Evolutionary conservation across 768 basidiomycete species (phyloP).

Genomic region (Naganishia vishniacii): DNA sequence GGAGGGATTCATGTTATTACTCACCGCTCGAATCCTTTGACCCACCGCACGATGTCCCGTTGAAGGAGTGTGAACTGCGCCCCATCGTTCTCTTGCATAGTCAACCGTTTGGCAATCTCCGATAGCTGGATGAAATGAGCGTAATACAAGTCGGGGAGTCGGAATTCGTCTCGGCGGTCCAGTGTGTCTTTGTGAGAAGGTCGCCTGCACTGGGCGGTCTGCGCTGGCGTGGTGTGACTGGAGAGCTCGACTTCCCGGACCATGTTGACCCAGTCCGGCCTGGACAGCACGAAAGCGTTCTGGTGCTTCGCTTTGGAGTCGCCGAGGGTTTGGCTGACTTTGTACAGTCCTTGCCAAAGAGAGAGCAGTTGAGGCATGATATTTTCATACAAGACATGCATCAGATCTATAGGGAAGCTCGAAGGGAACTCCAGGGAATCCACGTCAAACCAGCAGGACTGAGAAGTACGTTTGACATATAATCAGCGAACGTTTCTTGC

Average conservation of each 20-base stretch:
- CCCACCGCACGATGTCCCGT: neutral
- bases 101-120: constrained; percentile 2
- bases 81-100: neutral
- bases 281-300: neutral
- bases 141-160: neutral
- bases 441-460: neutral
- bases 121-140: neutral
- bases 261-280: neutral
- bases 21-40: neutral
- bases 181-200: neutral
- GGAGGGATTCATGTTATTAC: neutral
- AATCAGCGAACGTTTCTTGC: too few species aligned
- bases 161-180: constrained; percentile 4
- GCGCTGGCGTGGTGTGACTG: constrained; percentile 4
- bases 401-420: constrained; percentile 3
- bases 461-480: too few species aligned
- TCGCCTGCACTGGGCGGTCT: neutral
- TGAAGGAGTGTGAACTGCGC: too few species aligned
- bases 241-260: neutral
- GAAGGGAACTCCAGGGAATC: neutral
- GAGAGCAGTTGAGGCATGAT: constrained; percentile 5
- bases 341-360: neutral
- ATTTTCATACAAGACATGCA: constrained; percentile 4
- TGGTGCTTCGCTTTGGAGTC: neutral
- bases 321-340: neutral